Conservation (phyloP, 305 asterid genomes). For the Fraxinus dipetala region DNA sequence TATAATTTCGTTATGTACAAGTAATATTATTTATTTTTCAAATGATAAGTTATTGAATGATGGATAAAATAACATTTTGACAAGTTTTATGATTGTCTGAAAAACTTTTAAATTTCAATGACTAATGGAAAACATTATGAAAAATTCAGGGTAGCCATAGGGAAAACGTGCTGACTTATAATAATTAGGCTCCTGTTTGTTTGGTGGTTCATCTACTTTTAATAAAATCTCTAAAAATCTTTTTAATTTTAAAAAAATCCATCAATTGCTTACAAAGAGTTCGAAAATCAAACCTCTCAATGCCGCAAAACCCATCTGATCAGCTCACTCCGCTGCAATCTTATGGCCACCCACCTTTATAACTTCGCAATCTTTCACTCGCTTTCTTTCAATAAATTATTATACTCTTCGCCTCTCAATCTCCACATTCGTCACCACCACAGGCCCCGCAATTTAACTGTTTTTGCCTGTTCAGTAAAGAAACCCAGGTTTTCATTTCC, state of each 20-base stretch:
- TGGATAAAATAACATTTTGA: too few relatives aligned
- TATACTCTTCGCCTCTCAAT: conserved; percentile 24
- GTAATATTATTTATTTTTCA: too few relatives aligned
- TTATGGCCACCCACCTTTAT: conserved; percentile 45
- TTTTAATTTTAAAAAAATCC: too few relatives aligned
- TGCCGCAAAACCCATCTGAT: conserved; percentile 35
- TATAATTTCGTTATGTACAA: too few relatives aligned
- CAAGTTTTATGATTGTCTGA: too few relatives aligned
- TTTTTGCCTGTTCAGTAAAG: conserved; percentile 35
- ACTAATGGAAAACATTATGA: neutral
- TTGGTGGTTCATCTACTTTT: too few relatives aligned
- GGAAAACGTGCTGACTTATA: too few relatives aligned
- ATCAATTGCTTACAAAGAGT: neutral
- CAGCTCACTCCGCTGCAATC: conserved; percentile 7
- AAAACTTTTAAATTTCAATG: neutral
- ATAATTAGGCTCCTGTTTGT: too few relatives aligned
- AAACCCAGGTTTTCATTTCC: conserved; percentile 47
- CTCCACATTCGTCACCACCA: conserved; percentile 23
- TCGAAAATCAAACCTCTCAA: conserved; percentile 19
- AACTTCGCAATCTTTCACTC: conserved; percentile 32
- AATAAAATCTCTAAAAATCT: too few relatives aligned
- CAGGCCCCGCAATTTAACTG: conserved; percentile 21
- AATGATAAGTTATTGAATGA: too few relatives aligned
- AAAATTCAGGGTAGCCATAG: too few relatives aligned
- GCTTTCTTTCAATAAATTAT: conserved; percentile 33